phyloP scores from a whole-genome alignment of 2,329 filamentous ascomycete genomes.

The Sporothrix brasiliensis region DNA sequence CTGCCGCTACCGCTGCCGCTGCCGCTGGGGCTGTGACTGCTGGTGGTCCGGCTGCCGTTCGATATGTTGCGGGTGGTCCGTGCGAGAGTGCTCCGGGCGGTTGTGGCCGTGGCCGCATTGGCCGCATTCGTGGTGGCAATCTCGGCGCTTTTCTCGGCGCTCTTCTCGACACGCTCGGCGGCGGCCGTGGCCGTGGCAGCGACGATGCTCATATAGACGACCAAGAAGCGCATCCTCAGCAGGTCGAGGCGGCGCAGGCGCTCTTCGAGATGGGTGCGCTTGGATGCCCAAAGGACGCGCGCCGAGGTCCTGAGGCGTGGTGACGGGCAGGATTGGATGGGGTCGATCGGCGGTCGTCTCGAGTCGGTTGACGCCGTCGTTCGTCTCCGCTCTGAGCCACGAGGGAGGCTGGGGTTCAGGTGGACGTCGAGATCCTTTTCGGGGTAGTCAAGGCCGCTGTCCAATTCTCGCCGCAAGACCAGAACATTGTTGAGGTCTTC shows the following conservation, averaged over 20 bases:
- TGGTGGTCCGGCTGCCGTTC: slow-evolving; percentile 16
- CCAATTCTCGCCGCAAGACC: slow-evolving; percentile 47
- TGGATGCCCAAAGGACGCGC: slow-evolving; percentile 61
- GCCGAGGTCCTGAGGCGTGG: slow-evolving; percentile 51
- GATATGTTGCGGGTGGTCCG: slow-evolving; percentile 39
- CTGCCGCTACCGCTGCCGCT: slow-evolving; percentile 12
- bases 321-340: neutral
- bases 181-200: slow-evolving; percentile 45
- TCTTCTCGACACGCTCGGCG: slow-evolving; percentile 44
- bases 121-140: slow-evolving; percentile 51
- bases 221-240: slow-evolving; percentile 65
- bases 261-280: slow-evolving; percentile 58
- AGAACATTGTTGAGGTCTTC: slow-evolving; percentile 61
- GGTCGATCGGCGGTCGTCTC: neutral
- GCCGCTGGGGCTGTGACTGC: slow-evolving; percentile 17
- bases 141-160: slow-evolving; percentile 24
- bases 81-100: slow-evolving; percentile 41
- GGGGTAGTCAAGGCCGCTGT: slow-evolving; percentile 30
- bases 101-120: slow-evolving; percentile 42
- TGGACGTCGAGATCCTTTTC: neutral
- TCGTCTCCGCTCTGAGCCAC: slow-evolving; percentile 25
- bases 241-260: slow-evolving; percentile 62
- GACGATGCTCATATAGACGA: slow-evolving; percentile 65
- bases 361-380: neutral
- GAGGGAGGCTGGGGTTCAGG: neutral